Base-by-base conservation (phyloP, 257 asterid species). In the Rubia yunnanensis region DNA sequence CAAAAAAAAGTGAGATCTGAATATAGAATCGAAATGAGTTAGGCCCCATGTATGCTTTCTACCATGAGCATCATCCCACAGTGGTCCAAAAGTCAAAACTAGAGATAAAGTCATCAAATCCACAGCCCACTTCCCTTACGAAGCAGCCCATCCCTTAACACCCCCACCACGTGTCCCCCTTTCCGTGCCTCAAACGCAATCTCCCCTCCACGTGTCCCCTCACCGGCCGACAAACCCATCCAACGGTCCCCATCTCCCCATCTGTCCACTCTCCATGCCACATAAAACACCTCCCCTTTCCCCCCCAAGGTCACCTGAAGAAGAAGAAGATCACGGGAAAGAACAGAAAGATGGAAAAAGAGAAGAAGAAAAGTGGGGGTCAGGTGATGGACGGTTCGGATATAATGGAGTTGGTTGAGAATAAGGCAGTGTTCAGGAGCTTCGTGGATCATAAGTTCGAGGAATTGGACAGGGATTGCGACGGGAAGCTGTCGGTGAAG, bases 321-420 rank as follows among this genome's bases (percentile, higher is more conserved):
- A 15, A 44, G 52, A 44, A 44, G 52, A 44, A 41, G 7, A 44
- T 44, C 52, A 44, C 52, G 52, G 52, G 52, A 44, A 44, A 44
- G 17, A 5, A 14, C 52, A 23, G 39, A 34, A 72, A 65, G 78
- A 66, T 63, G 70, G 39, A 30, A 56, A 69, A 65, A 35, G 65
- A 32, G 75, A 72, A 54, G 73, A 58, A 57, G 74, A 73, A 79
- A 70, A 66, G 83, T 22, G 62, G 76, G 28, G 60, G 65, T 41
- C 60, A 67, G 81, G 91, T 86, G 73, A 66, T 92, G 94, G 99
- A 92, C 89, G 97, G 99, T 74, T 89, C 99, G 41, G 87, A 86
- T 79, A 83, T 87, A 86, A 86, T 83, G 92, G 80, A 88, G 95
- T 83, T 92, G 75, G 99, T 92, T 80, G 96, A 84, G 75, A 86